Percentiles rank a stretch among this genome's conserved stretches.
Conservation (phyloP, 2,329 filamentous ascomycete genomes). For the Phaeosphaeriaceae sp. region DNA sequence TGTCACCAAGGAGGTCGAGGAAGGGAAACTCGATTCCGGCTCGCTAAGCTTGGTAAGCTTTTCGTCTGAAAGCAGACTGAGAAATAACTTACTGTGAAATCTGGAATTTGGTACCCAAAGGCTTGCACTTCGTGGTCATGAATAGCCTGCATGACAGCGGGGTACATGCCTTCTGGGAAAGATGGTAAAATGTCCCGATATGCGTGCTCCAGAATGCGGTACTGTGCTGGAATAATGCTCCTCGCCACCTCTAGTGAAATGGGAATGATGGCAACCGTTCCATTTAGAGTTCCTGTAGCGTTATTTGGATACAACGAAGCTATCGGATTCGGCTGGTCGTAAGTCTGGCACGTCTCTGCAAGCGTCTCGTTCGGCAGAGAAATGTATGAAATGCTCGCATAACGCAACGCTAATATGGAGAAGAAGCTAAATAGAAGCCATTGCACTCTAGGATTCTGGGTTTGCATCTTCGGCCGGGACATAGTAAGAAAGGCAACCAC, state of each 20-base stretch:
- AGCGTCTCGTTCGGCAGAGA: constrained; percentile 2
- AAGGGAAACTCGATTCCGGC: constrained; percentile 63
- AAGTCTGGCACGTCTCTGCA: constrained; percentile 26
- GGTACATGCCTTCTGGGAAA: constrained; percentile 61
- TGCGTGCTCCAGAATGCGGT: constrained; percentile 58
- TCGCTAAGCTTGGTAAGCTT: constrained; percentile 48
- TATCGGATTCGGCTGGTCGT: constrained; percentile 57
- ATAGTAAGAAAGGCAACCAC: constrained; percentile 37
- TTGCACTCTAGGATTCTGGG: constrained; percentile 28
- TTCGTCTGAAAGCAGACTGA: constrained; percentile 5
- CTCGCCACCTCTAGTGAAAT: constrained; percentile 57
- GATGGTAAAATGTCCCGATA: constrained; percentile 56
- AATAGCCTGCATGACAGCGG: constrained; percentile 58
- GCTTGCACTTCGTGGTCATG: constrained; percentile 60
- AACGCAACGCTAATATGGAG: constrained; percentile 33
- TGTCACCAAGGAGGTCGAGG: constrained; percentile 59
- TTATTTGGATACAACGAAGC: constrained; percentile 54
- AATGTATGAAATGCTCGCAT: constrained; percentile 26
- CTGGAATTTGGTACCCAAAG: constrained; percentile 51
- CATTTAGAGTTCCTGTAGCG: constrained; percentile 62
- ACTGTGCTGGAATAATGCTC: constrained; percentile 56
- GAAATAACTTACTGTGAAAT: constrained; percentile 56
- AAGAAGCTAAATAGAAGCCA: constrained; percentile 38
- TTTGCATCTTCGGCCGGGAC: constrained; percentile 33
- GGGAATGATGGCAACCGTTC: constrained; percentile 59